phyloP scores from a whole-genome alignment of 2,329 filamentous ascomycete species.

The Xylogone sp. region DNA sequence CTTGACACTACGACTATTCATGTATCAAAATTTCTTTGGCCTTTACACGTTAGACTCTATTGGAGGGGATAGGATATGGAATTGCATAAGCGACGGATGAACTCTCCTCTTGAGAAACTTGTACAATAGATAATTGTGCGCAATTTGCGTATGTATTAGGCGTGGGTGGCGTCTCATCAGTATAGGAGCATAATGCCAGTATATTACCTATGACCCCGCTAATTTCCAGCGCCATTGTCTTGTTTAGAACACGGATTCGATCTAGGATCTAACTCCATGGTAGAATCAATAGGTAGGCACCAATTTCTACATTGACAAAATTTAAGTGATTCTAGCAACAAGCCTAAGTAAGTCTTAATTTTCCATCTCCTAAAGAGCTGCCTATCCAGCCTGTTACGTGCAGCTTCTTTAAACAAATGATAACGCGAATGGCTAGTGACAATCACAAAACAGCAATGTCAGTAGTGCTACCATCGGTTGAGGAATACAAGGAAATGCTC shows the following conservation, averaged over 20 bases:
- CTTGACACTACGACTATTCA: conserved; percentile 9
- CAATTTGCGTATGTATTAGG: conserved; percentile 11
- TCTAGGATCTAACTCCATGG: background rate
- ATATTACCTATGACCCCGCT: conserved; percentile 2
- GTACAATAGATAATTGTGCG: conserved; percentile 28
- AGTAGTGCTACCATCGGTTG: background rate
- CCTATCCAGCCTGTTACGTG: too few species aligned
- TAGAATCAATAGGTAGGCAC: too few species aligned
- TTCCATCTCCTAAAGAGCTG: too few species aligned
- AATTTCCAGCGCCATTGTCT: background rate
- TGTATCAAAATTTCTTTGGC: conserved; percentile 25
- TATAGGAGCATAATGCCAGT: conserved; percentile 17
- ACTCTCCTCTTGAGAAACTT: conserved; percentile 28
- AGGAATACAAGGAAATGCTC: background rate
- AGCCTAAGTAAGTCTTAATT: too few species aligned
- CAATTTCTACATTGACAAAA: too few species aligned
- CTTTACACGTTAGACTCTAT: conserved; percentile 27
- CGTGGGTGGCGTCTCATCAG: conserved; percentile 16
- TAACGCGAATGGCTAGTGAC: too few species aligned
- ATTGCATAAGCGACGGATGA: conserved; percentile 31
- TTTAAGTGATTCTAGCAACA: too few species aligned
- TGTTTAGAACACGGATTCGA: too few species aligned
- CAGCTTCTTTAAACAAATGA: too few species aligned
- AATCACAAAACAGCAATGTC: background rate
- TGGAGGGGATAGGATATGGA: conserved; percentile 19